Evolutionary conservation across 2,329 filamentous ascomycete genomes (phyloP), one percentile per base, ranked within the genome.

Genomic region (Aspergillus oerlinghausenensis): DNA sequence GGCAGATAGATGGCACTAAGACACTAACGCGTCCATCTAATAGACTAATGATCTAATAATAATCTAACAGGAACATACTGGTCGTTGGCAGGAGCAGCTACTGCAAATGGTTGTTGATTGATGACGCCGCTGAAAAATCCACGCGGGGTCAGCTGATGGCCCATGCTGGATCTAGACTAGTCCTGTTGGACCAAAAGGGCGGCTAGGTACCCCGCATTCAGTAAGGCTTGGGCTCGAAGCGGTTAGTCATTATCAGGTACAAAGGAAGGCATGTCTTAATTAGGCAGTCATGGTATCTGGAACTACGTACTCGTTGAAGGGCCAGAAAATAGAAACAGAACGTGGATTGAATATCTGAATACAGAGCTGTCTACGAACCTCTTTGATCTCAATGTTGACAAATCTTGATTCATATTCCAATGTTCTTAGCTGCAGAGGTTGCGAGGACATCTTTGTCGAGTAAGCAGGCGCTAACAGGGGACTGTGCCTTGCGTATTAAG

Each of bases 91-190:
- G 32, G 14, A 32, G 26, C 17, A 53, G 40, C 45, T 9, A 17
- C 25, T 38, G 23, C 49, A 52, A 52, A 29, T 32, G 43, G 28
- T 48, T 47, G 40, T n/a, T 21, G 10, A 19, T 21, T 19, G 17
- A 19, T 25, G 43, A 47, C 21, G 43, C 43, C 21, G 43, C n/a
- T 26, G 53, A 56, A 61, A 63, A 59, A 43, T 49, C 52, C 55
- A 57, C 50, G 59, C 61, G 62, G 59, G 57, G 62, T 64, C 62
- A 64, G 62, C 62, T 64, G 62, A 64, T 60, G 49, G n/a, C 8
- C 58, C 45, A 49, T 23, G 56, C 56, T 42, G 38, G 54, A 59
- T 23, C 49, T 60, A 61, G 60, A 47, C 43, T 47, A 47, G 43
- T 17, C 9, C 28, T 17, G n/a, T 55, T 56, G 55, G 49, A 56